Conservation (phyloP, 352 stramenopile genomes). For the Phytophthora cactorum region DNA sequence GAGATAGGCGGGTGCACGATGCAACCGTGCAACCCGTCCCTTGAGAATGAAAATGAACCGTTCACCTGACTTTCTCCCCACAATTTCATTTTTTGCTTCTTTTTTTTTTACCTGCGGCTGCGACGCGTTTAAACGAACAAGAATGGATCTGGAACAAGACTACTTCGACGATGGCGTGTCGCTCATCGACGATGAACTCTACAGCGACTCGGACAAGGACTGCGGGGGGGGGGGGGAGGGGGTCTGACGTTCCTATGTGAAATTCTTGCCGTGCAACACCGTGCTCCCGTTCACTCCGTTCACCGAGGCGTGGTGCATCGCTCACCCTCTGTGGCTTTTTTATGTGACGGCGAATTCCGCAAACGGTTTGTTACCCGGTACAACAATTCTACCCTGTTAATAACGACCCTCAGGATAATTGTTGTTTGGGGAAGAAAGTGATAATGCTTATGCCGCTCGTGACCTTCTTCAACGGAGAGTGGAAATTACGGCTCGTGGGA, state of each 20-base stretch:
- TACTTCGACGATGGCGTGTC: not conserved
- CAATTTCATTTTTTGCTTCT: not conserved
- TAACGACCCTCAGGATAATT: too few relatives aligned
- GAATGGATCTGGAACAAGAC: not conserved
- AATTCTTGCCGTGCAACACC: too few relatives aligned
- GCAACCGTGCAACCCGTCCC: not conserved
- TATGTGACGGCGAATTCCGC: too few relatives aligned
- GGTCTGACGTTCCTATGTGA: too few relatives aligned
- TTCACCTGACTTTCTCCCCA: not conserved
- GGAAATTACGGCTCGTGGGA: not conserved
- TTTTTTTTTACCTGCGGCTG: not conserved
- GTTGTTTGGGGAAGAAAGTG: too few relatives aligned
- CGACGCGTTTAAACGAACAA: not conserved
- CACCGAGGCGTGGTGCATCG: too few relatives aligned
- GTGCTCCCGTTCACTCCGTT: too few relatives aligned
- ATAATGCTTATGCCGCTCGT: too few relatives aligned
- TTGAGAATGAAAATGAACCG: not conserved
- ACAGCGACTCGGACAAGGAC: not conserved
- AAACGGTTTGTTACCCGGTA: too few relatives aligned
- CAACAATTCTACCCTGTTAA: too few relatives aligned
- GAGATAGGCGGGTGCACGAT: not conserved
- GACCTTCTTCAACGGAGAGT: not conserved
- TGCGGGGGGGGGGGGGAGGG: not conserved
- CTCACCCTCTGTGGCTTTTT: too few relatives aligned
- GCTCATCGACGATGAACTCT: not conserved